Evolutionary conservation across 116 monocot species (phyloP), one percentile per base, ranked within the genome.

Genomic region (Posidonia oceanica): DNA sequence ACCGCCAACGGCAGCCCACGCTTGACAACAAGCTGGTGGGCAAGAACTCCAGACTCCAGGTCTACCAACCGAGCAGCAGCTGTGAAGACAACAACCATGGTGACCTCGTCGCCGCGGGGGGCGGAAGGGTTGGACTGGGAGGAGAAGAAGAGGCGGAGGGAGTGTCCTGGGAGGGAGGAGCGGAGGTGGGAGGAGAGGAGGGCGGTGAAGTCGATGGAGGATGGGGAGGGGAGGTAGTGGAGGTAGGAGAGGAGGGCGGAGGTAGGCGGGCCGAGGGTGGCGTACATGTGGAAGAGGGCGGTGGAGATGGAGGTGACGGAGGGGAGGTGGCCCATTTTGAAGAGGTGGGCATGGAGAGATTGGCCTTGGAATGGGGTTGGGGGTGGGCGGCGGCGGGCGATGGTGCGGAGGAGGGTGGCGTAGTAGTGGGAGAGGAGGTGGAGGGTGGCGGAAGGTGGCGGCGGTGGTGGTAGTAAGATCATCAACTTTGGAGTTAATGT

Each of bases 251-350:
- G 74, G 18, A 83, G 61, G 69, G 81, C 81, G 36, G 78, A 52
- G 61, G 68, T 41, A 0, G 79, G 66, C 11, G 83, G 63, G 12
- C 83, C 76, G 40, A 70, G 15, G 55, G 83, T 74, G 21, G 81
- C 73, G 79, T 87, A 83, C 83, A 83, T 83, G 72, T 87, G 87
- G 79, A 87, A 77, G 36, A 87, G 72, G 3, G 84, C 80, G 36
- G 29, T 21, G 57, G 59, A 62, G 67, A 84, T 40, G 54, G 69
- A 59, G 42, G 67, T 15, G 52, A 52, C 29, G 3, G 73, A 66
- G 4, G 54, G 61, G 51, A 77, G 63, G 52, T 74, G 58, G 22
- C 80, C 84, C 3, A 59, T 23, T 54, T 80, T 80, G 72, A 75
- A 44, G 68, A 80, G 60, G 23, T 39, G 51, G 22, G 77, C 77